phyloP scores from a whole-genome alignment of 768 basidiomycete species.

The Rhizopogon vulgaris region DNA sequence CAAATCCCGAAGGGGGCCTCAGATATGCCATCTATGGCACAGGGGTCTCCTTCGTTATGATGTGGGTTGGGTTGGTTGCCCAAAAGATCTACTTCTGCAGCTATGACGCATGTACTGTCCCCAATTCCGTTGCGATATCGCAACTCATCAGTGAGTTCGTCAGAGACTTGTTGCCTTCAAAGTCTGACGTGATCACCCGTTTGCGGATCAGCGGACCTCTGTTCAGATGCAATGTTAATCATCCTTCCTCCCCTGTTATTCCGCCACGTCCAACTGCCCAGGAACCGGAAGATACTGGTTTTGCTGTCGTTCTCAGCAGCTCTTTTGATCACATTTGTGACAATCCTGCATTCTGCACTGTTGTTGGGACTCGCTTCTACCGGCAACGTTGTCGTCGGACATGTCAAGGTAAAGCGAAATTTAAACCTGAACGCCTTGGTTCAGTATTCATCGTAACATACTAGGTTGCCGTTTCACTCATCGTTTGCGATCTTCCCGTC shows the following conservation, averaged over 20 bases:
- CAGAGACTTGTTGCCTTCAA: background rate
- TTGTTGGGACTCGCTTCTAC: conserved; percentile 6
- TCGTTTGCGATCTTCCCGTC: conserved; percentile 16
- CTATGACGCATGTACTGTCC: background rate
- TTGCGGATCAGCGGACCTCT: conserved; percentile 10
- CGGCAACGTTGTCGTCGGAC: conserved; percentile 13
- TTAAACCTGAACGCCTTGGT: background rate
- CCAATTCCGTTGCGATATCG: conserved; percentile 6
- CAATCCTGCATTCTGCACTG: conserved; percentile 8
- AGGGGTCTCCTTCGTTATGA: conserved; percentile 11
- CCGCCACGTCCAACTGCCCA: conserved; percentile 8
- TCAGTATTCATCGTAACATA: conserved; percentile 2
- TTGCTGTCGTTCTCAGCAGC: conserved; percentile 14
- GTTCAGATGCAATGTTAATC: conserved; percentile 16
- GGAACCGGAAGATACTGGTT: conserved; percentile 14
- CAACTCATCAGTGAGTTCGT: conserved; percentile 17
- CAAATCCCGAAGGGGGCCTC: conserved; percentile 5
- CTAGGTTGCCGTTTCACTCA: conserved; percentile 15
- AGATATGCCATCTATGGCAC: conserved; percentile 3
- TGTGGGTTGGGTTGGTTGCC: conserved; percentile 16
- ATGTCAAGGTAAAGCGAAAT: conserved; percentile 17
- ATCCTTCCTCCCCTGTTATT: conserved; percentile 15
- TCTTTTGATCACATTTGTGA: conserved; percentile 15
- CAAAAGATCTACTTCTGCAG: conserved; percentile 14
- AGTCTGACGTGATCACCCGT: background rate